These are phyloP conservation scores for Saposhnikovia divaricata DNA, from an alignment of 129 eudicot species.

Conservation along the genomic window DNA sequence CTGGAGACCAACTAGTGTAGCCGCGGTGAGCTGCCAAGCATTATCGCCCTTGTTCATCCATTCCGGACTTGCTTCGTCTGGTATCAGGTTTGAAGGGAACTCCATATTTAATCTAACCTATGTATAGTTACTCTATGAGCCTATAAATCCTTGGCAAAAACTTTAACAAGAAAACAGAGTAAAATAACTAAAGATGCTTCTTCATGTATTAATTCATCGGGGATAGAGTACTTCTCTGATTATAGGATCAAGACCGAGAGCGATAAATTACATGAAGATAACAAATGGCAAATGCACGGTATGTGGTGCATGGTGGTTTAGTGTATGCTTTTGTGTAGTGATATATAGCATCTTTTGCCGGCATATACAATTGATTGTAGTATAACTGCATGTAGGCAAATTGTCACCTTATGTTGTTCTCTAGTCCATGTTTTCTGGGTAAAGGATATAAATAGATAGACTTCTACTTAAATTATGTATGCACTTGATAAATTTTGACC, in stretches of 20 bases:
- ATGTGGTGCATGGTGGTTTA: not conserved
- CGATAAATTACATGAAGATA: not conserved
- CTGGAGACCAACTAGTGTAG: constrained; percentile 57
- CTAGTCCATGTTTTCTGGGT: not conserved
- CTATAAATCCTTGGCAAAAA: not conserved
- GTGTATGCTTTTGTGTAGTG: not conserved
- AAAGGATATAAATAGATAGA: not conserved
- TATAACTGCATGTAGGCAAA: not conserved
- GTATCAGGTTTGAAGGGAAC: constrained; percentile 38
- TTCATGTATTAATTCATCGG: not conserved
- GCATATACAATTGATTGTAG: not conserved
- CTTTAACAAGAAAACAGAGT: not conserved
- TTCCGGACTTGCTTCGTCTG: constrained; percentile 49
- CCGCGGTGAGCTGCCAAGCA: constrained; percentile 63
- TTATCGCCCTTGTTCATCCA: constrained; percentile 81
- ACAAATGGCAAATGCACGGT: not conserved
- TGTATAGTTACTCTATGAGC: not conserved
- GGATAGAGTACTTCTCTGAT: not conserved
- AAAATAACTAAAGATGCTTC: not conserved
- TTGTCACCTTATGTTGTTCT: not conserved
- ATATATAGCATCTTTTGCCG: not conserved
- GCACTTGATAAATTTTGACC: not conserved
- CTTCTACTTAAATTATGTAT: not conserved
- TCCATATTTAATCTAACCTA: not conserved
- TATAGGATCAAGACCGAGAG: not conserved